A percentile compares a stretch with the other conserved stretches of the same genome.
These are phyloP conservation scores for Fusarium beomiforme DNA, from an alignment of 2,329 filamentous ascomycete species.

Conservation along the genomic window DNA sequence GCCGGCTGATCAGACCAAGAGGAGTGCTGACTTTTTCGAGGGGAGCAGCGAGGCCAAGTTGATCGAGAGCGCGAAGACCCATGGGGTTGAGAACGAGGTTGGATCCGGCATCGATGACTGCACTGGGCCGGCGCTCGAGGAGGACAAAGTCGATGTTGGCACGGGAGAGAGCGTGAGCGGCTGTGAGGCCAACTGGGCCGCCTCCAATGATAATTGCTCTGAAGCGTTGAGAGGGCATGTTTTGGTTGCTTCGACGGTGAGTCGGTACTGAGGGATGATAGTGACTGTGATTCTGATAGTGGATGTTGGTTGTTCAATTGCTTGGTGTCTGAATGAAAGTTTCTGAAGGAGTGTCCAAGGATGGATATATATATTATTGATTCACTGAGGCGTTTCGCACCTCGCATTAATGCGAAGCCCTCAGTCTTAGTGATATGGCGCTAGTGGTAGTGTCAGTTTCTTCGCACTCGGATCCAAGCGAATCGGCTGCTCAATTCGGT, in stretches of 20 bases:
- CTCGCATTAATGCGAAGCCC: not conserved
- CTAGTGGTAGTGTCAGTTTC: not conserved
- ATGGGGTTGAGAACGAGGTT: slow-evolving; percentile 47
- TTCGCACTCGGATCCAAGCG: slow-evolving; percentile 11
- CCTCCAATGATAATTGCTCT: slow-evolving; percentile 43
- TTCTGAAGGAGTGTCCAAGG: not conserved
- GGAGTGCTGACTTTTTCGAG: slow-evolving; percentile 38
- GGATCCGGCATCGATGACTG: slow-evolving; percentile 45
- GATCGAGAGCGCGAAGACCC: slow-evolving; percentile 45
- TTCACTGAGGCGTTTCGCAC: not conserved
- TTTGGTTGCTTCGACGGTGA: not conserved
- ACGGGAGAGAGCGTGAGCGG: slow-evolving; percentile 40
- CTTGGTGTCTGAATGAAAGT: not conserved
- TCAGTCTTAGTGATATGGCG: not conserved
- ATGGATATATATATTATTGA: not conserved
- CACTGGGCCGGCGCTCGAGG: slow-evolving; percentile 46
- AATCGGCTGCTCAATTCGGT: not conserved
- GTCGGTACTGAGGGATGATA: not conserved
- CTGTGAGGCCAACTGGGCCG: slow-evolving; percentile 42
- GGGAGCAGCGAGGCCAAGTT: slow-evolving; percentile 44
- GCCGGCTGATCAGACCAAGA: slow-evolving; percentile 32
- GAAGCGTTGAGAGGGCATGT: slow-evolving; percentile 5
- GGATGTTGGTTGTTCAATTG: not conserved
- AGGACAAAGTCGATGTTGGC: slow-evolving; percentile 52
- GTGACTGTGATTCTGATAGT: not conserved